Percentiles rank a stretch among this genome's conserved stretches.
Conservation (phyloP, 2,329 filamentous ascomycete genomes). For the Trichoderma lentiforme region DNA sequence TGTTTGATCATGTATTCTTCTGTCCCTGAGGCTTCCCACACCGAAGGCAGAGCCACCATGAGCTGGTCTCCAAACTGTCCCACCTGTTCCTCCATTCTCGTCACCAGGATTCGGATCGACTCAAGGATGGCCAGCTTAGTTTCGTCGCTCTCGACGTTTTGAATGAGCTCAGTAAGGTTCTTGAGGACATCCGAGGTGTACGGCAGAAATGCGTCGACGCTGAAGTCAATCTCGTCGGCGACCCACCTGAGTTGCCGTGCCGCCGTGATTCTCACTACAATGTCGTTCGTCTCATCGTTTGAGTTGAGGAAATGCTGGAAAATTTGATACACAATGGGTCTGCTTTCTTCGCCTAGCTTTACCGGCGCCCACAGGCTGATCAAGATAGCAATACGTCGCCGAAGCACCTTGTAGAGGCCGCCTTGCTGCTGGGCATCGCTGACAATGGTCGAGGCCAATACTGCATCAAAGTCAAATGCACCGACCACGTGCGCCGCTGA, state of each 20-base stretch:
- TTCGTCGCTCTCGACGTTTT: slow-evolving; percentile 76
- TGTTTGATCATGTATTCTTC: slow-evolving; percentile 94
- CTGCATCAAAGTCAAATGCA: slow-evolving; percentile 77
- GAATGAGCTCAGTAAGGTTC: slow-evolving; percentile 72
- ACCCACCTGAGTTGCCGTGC: slow-evolving; percentile 79
- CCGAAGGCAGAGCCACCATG: slow-evolving; percentile 70
- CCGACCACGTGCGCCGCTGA: slow-evolving; percentile 72
- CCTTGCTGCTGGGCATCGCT: slow-evolving; percentile 68
- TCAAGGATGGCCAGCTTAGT: slow-evolving; percentile 88
- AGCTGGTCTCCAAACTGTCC: slow-evolving; percentile 72
- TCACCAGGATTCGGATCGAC: slow-evolving; percentile 77
- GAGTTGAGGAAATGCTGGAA: slow-evolving; percentile 82
- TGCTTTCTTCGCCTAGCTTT: slow-evolving; percentile 64
- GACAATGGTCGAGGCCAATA: slow-evolving; percentile 72
- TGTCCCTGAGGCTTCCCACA: slow-evolving; percentile 78
- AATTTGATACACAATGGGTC: slow-evolving; percentile 78
- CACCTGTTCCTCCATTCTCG: slow-evolving; percentile 73
- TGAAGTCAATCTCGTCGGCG: slow-evolving; percentile 82
- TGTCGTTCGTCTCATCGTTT: slow-evolving; percentile 76
- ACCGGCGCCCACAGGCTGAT: slow-evolving; percentile 87
- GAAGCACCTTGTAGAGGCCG: slow-evolving; percentile 71
- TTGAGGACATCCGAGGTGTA: slow-evolving; percentile 72
- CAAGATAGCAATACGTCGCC: slow-evolving; percentile 83
- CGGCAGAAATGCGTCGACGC: slow-evolving; percentile 68
- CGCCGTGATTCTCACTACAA: slow-evolving; percentile 88